Conservation (phyloP, 495 filamentous ascomycete genomes). For the Platismatia glauca region DNA sequence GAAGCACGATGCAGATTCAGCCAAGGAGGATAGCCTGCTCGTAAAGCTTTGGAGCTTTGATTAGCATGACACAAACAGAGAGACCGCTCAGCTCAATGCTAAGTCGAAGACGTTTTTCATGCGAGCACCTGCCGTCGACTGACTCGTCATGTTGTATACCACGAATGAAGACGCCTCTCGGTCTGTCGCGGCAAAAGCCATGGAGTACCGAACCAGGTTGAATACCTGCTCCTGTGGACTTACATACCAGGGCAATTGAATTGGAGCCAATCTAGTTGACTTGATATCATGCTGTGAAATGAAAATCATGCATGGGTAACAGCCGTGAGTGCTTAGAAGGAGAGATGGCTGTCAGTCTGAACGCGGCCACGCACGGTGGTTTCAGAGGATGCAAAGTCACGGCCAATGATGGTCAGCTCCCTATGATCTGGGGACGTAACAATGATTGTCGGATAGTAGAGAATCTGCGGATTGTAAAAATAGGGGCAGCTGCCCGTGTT, state of each 20-base stretch:
- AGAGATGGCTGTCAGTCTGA: neutral
- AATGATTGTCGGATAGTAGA: neutral
- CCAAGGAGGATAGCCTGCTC: conserved; percentile 39
- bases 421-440: neutral
- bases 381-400: neutral
- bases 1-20: conserved; percentile 38
- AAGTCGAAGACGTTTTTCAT: neutral
- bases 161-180: neutral
- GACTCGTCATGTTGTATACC: neutral
- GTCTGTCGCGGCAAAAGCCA: neutral
- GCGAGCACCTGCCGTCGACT: neutral
- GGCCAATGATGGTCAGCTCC: neutral
- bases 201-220: neutral
- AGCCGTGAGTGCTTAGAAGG: neutral
- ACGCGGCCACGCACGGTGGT: neutral
- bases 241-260: neutral
- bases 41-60: conserved; percentile 49
- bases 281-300: neutral
- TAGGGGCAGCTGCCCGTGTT: neutral
- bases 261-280: neutral
- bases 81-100: neutral
- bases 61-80: conserved; percentile 1
- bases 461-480: neutral
- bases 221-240: neutral
- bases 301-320: neutral